phyloP scores from a whole-genome alignment of 1,284 basidiomycete species.

The Entoloma clypeatum region DNA sequence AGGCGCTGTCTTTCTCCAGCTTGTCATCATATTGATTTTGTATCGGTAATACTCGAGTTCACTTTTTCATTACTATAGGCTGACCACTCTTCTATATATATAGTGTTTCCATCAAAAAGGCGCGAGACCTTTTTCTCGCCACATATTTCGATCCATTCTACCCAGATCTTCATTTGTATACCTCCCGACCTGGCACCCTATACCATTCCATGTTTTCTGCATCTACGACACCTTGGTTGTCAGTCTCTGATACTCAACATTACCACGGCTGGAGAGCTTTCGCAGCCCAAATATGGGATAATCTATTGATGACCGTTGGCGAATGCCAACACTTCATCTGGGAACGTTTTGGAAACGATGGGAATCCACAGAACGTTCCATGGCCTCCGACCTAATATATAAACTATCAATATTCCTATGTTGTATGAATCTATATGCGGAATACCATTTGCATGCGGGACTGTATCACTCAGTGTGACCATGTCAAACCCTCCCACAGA shows the following conservation, averaged over 20 bases:
- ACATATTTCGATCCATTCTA: constrained; percentile 72
- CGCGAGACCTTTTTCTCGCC: constrained; percentile 33
- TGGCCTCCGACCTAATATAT: constrained; percentile 34
- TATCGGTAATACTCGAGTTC: constrained; percentile 32
- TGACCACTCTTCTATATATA: constrained; percentile 9
- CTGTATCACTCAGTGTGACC: neutral
- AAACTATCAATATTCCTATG: constrained; percentile 12
- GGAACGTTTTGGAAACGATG: constrained; percentile 28
- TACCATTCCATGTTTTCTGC: constrained; percentile 27
- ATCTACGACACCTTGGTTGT: constrained; percentile 21
- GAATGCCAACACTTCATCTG: constrained; percentile 27
- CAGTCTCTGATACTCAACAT: constrained; percentile 15
- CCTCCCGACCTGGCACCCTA: constrained; percentile 42
- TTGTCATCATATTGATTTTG: constrained; percentile 32
- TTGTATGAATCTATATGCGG: constrained; percentile 7
- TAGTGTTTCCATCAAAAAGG: constrained; percentile 32
- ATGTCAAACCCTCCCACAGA: constrained; percentile 1
- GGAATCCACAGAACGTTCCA: constrained; percentile 15
- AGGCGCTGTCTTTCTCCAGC: constrained; percentile 28
- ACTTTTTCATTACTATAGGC: constrained; percentile 2
- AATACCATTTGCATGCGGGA: neutral
- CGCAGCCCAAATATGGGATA: constrained; percentile 21
- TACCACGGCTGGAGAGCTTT: constrained; percentile 22
- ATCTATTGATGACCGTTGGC: constrained; percentile 21
- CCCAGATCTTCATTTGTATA: constrained; percentile 58